A percentile compares a stretch with the other conserved stretches of the same genome.
Conservation (phyloP, 805 yeast species). For the Kazachstania martiniae region DNA sequence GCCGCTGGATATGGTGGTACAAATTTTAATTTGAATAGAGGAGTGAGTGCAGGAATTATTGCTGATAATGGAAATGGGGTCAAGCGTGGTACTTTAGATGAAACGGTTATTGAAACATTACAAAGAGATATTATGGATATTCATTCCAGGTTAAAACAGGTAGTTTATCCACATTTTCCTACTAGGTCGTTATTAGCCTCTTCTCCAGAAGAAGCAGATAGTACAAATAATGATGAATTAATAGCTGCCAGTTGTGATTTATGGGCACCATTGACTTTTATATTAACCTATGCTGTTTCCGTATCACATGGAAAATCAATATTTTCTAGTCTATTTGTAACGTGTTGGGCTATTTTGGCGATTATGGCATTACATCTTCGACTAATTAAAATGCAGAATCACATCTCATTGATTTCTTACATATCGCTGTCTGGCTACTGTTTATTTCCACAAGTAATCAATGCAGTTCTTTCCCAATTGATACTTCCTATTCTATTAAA, state of each 20-base stretch:
- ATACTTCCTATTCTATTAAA: conserved; percentile 20
- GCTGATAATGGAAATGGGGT: not conserved
- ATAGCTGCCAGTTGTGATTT: conserved; percentile 20
- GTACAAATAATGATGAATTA: conserved; percentile 2
- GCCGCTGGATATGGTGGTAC: no score
- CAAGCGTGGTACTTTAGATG: conserved; percentile 28
- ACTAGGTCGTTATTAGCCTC: conserved; percentile 5
- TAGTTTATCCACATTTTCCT: conserved; percentile 27
- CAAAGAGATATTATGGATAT: conserved; percentile 25
- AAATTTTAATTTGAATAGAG: no score
- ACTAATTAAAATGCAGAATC: conserved; percentile 16
- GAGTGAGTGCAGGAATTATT: no score
- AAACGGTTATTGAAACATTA: conserved; percentile 19
- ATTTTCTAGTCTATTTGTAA: conserved; percentile 25
- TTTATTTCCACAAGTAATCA: conserved; percentile 25
- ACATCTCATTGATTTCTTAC: conserved; percentile 21
- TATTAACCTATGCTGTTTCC: conserved; percentile 22
- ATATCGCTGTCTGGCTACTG: conserved; percentile 27
- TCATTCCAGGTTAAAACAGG: conserved; percentile 23
- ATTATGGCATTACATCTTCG: conserved; percentile 25
- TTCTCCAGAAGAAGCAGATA: conserved; percentile 1
- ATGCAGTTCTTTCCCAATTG: conserved; percentile 16
- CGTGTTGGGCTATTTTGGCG: conserved; percentile 21
- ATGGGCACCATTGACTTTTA: conserved; percentile 28
- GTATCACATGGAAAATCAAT: conserved; percentile 22